Percentiles rank a stretch among this genome's conserved stretches.
phyloP scores from a whole-genome alignment of 495 filamentous ascomycete species.

The Tirmania nivea region DNA sequence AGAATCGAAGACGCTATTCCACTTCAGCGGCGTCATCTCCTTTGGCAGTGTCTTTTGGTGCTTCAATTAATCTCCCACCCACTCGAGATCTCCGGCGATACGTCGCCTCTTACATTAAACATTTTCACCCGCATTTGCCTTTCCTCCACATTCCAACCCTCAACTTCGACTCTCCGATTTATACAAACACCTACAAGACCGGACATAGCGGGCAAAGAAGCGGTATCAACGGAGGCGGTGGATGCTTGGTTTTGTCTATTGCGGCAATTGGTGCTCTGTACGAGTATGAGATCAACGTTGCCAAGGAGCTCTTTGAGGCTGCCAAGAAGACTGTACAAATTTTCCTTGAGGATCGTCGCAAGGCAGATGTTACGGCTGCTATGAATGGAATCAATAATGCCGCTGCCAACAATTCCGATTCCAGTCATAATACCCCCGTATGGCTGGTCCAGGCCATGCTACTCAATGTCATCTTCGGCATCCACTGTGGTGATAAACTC shows the following conservation, averaged over 20 bases:
- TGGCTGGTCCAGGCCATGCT: conserved; percentile 99
- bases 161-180: conserved; percentile 62
- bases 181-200: conserved; percentile 33
- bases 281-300: conserved; percentile 57
- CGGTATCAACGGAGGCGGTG: conserved; percentile 55
- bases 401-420: conserved; percentile 7
- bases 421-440: conserved; percentile 43
- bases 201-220: conserved; percentile 30
- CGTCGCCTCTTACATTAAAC: conserved; percentile 74
- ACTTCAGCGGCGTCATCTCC: conserved; percentile 25
- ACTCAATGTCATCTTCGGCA: conserved; percentile 85
- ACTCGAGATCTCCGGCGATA: conserved; percentile 87
- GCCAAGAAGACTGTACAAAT: conserved; percentile 89
- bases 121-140: conserved; percentile 86
- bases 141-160: conserved; percentile 86
- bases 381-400: conserved; percentile 40
- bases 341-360: conserved; percentile 80
- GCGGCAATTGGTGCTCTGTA: conserved; percentile 91
- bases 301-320: conserved; percentile 73
- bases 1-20: conserved; percentile 15
- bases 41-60: conserved; percentile 17
- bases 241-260: conserved; percentile 85
- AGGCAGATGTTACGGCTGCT: conserved; percentile 51
- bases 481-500: conserved; percentile 81
- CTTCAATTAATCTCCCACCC: conserved; percentile 45